Base-by-base conservation (phyloP, 2,329 filamentous ascomycete species). In the Curvularia sp. region DNA sequence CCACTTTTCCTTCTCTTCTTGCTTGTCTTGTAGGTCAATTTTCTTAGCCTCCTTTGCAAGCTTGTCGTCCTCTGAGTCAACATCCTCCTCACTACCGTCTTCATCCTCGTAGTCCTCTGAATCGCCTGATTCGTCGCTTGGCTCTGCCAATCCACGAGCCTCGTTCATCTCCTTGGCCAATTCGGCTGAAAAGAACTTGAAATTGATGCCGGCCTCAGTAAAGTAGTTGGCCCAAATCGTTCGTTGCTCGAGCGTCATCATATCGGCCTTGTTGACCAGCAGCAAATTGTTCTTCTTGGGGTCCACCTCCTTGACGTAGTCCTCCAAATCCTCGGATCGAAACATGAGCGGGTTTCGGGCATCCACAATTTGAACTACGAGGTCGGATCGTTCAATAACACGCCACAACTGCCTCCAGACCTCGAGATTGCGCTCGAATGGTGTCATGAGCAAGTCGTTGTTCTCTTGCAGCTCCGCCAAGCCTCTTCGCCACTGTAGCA, bases 321-420 rank as follows among this genome's bases (percentile, higher is more conserved):
- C 84, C 74, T 98, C 95, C 61, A 99, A 80, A 81, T 99, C 95
- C 68, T 96, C 94, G 5, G 91, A 97, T 57, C 96, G 87, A 81
- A 98, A 99, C 67, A 98, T 85, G 18, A 99, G 82, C 2, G 95
- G 95, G 77, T 97, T 97, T 72, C 95, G 85, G 8, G 96, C 95
- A 80, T 99, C 95, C 53, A 99, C 95, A 81, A 99, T 99, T 82
- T 99, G 95, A 35, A 99, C 95, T 3, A 99, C 87, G 41, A 99
- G 81, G 77, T 99, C 95, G 15, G 93, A 97, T 61, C 95, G 85
- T 82, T 99, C 95, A 70, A 99, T 97, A 58, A 99, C 95, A 80
- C 95, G 88, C 95, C 95, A 99, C 69, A 99, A 75, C 78, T 99
- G 95, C 75, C 95, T 88, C 95, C 95, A 99, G 28, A 99, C 95